Evolutionary conservation across 352 stramenopile species (phyloP).

Genomic region (Peronosclerospora sorghi): DNA sequence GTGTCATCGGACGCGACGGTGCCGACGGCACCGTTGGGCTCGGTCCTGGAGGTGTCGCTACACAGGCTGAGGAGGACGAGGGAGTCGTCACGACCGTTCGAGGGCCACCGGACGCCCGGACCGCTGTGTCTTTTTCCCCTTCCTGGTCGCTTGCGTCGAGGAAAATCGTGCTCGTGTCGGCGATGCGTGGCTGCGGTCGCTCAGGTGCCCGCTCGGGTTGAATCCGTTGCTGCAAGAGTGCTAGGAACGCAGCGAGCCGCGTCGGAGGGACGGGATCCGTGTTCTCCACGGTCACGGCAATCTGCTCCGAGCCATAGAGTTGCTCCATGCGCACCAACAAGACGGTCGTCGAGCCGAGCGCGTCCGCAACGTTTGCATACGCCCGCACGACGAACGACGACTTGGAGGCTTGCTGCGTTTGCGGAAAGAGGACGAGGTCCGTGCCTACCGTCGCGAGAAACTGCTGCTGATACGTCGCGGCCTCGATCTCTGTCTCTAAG

Average conservation of each 20-base stretch:
- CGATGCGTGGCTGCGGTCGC: conserved; percentile 25
- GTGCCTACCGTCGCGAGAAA: conserved; percentile 37
- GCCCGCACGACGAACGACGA: conserved; percentile 37
- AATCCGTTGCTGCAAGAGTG: conserved; percentile 47
- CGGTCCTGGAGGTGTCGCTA: too few species aligned
- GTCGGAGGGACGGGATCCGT: conserved; percentile 49
- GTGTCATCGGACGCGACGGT: too few species aligned
- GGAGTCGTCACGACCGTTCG: too few species aligned
- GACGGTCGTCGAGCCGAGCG: conserved; percentile 34
- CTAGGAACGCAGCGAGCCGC: conserved; percentile 38
- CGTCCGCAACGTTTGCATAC: conserved; percentile 40
- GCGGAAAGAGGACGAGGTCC: conserved; percentile 47
- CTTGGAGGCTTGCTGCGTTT: not conserved
- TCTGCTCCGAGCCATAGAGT: conserved; percentile 54
- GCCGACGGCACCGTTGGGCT: conserved; percentile 32
- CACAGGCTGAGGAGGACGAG: too few species aligned
- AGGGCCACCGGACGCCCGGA: conserved; percentile 8
- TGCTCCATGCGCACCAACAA: conserved; percentile 55
- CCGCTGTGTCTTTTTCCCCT: too few species aligned
- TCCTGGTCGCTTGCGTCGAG: conserved; percentile 39
- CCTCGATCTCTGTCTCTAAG: not conserved
- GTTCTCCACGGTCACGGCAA: conserved; percentile 54
- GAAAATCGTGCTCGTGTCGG: conserved; percentile 43
- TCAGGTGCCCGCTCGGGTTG: conserved; percentile 35
- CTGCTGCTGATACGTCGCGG: conserved; percentile 34